phyloP scores from a whole-genome alignment of 2,329 filamentous ascomycete genomes.

The Mollisia scopiformis region DNA sequence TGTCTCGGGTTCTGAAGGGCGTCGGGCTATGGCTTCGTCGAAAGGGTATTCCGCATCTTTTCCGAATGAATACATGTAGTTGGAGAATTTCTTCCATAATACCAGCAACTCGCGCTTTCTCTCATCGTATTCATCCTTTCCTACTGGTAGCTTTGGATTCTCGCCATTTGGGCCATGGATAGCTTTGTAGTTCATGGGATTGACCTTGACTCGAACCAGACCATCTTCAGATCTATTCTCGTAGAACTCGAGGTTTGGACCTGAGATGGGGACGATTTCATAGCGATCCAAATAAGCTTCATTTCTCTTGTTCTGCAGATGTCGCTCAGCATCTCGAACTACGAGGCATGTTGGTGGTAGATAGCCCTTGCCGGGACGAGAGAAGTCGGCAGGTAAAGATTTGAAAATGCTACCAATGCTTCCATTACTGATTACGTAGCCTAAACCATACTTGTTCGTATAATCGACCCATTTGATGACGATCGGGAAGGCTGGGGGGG shows the following conservation, averaged over 20 bases:
- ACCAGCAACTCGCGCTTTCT: slow-evolving; percentile 68
- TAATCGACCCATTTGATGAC: slow-evolving; percentile 88
- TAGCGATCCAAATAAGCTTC: slow-evolving; percentile 56
- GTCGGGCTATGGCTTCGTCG: slow-evolving; percentile 47
- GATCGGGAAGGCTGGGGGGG: slow-evolving; percentile 60
- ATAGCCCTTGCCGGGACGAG: slow-evolving; percentile 50
- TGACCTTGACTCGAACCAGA: slow-evolving; percentile 64
- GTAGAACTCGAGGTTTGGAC: slow-evolving; percentile 69
- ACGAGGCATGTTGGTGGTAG: slow-evolving; percentile 73
- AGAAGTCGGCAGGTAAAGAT: slow-evolving; percentile 50
- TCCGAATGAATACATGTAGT: slow-evolving; percentile 75
- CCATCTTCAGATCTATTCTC: slow-evolving; percentile 70
- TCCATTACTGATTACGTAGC: slow-evolving; percentile 82
- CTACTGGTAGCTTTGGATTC: slow-evolving; percentile 61
- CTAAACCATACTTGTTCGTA: slow-evolving; percentile 83
- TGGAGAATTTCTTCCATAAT: slow-evolving; percentile 74
- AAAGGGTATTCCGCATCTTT: slow-evolving; percentile 64
- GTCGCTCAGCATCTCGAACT: slow-evolving; percentile 70
- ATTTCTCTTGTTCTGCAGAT: slow-evolving; percentile 66
- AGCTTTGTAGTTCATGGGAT: slow-evolving; percentile 63
- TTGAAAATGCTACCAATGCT: slow-evolving; percentile 73
- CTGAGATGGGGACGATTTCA: slow-evolving; percentile 66
- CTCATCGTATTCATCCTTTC: slow-evolving; percentile 67
- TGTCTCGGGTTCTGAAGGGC: slow-evolving; percentile 36
- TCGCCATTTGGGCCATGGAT: slow-evolving; percentile 59